These are phyloP conservation scores for Gynandropsis gynandra DNA, from an alignment of 345 rosid genomes.

Conservation along the genomic window DNA sequence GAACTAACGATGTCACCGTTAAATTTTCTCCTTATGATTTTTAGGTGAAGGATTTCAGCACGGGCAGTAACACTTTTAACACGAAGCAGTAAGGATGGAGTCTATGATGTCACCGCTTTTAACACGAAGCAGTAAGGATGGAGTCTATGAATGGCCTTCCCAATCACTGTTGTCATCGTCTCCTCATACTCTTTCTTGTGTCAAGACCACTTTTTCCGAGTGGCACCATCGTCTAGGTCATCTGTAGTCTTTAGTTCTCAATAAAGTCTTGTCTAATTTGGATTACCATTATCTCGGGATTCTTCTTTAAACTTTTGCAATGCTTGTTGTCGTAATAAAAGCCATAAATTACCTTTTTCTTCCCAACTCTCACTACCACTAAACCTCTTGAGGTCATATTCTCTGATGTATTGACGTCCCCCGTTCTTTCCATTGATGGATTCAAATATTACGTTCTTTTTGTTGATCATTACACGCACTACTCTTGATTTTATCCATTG, in stretches of 20 bases:
- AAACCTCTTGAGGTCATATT: background rate
- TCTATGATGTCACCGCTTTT: too few relatives aligned
- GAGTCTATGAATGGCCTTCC: background rate
- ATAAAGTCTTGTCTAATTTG: too few relatives aligned
- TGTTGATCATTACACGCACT: background rate
- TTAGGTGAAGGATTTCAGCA: background rate
- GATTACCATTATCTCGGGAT: background rate
- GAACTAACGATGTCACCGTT: background rate
- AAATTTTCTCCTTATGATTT: background rate
- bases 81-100: background rate
- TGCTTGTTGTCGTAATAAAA: background rate
- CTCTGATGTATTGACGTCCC: background rate
- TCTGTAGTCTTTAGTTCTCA: background rate
- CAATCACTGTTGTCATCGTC: too few relatives aligned
- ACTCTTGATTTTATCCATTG: background rate
- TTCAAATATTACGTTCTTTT: background rate
- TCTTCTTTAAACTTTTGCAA: background rate
- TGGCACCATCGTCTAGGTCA: background rate
- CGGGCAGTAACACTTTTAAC: background rate
- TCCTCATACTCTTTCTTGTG: too few relatives aligned
- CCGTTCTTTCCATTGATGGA: background rate
- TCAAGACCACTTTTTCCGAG: background rate
- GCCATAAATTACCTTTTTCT: background rate
- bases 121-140: background rate
- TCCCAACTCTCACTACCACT: background rate